Percentiles rank a stretch among this genome's conserved stretches.
Evolutionary conservation across 345 rosid species (phyloP).

Genomic region (Eucalyptus fibrosa): DNA sequence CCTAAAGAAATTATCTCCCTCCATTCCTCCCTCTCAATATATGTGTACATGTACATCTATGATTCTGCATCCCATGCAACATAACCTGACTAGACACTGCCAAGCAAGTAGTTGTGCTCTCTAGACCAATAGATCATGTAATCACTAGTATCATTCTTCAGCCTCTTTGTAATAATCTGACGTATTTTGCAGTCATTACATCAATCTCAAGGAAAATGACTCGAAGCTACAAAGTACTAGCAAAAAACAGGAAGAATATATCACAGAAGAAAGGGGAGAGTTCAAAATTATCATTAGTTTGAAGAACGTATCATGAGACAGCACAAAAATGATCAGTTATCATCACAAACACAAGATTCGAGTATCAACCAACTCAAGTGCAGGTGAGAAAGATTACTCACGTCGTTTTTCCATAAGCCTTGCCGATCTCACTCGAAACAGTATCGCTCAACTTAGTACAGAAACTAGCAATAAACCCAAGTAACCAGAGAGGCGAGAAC

Average conservation of each 20-base stretch:
- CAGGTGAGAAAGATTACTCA: constrained; percentile 17
- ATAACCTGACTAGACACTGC: background rate
- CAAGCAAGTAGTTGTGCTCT: background rate
- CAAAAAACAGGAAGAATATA: background rate
- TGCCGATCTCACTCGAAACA: constrained; percentile 91
- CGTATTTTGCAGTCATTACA: background rate
- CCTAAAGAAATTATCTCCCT: background rate
- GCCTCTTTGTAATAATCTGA: background rate
- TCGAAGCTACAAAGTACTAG: background rate
- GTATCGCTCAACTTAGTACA: constrained; percentile 97
- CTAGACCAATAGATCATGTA: background rate
- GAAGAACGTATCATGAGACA: background rate
- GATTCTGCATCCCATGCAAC: background rate
- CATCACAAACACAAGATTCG: background rate
- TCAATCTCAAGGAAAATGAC: background rate
- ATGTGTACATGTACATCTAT: background rate
- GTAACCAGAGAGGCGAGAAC: constrained; percentile 48
- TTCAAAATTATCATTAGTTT: background rate
- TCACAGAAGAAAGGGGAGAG: background rate
- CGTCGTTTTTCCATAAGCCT: constrained; percentile 96
- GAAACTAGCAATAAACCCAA: constrained; percentile 92
- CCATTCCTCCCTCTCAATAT: background rate
- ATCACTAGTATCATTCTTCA: background rate
- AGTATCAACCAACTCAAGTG: background rate
- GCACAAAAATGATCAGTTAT: background rate